Evolutionary conservation across 1,284 basidiomycete genomes (phyloP).

Genomic region (Malassezia pachydermatis): DNA sequence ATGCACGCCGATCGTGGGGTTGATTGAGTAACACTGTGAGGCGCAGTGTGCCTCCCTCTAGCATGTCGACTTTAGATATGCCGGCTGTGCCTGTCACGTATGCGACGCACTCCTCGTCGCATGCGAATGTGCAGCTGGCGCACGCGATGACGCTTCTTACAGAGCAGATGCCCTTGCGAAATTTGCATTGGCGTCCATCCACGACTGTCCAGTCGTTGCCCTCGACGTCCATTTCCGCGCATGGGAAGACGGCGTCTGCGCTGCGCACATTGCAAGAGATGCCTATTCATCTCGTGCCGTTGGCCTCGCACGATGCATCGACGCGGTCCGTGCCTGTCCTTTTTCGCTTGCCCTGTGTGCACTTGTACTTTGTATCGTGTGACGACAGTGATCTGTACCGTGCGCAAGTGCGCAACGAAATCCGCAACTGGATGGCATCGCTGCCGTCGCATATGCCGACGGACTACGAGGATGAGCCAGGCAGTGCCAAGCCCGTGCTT

Average conservation of each 20-base stretch:
- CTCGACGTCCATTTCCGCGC: background rate
- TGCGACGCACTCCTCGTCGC: conserved; percentile 29
- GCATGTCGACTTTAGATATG: background rate
- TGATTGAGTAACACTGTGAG: background rate
- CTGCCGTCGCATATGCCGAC: conserved; percentile 20
- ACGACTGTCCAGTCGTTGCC: background rate
- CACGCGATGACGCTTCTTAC: conserved; percentile 29
- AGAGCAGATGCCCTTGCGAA: conserved; percentile 41
- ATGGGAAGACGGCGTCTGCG: conserved; percentile 1
- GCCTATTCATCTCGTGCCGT: conserved; percentile 9
- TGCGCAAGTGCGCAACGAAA: conserved; percentile 39
- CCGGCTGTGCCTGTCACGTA: conserved; percentile 36
- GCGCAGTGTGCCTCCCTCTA: background rate
- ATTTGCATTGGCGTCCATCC: conserved; percentile 40
- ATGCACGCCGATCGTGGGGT: background rate
- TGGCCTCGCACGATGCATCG: background rate
- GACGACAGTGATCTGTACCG: conserved; percentile 44
- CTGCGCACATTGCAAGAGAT: conserved; percentile 11
- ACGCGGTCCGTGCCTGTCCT: conserved; percentile 1
- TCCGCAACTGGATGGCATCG: conserved; percentile 40
- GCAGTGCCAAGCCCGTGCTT: background rate
- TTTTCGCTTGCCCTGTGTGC: conserved; percentile 27
- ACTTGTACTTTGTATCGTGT: conserved; percentile 41
- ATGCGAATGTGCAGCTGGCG: conserved; percentile 25
- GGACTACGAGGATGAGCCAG: conserved; percentile 19